A percentile compares a stretch with the other conserved stretches of the same genome.
These are phyloP conservation scores for Aspergillus unguis DNA, from an alignment of 2,329 filamentous ascomycete genomes.

Conservation along the genomic window DNA sequence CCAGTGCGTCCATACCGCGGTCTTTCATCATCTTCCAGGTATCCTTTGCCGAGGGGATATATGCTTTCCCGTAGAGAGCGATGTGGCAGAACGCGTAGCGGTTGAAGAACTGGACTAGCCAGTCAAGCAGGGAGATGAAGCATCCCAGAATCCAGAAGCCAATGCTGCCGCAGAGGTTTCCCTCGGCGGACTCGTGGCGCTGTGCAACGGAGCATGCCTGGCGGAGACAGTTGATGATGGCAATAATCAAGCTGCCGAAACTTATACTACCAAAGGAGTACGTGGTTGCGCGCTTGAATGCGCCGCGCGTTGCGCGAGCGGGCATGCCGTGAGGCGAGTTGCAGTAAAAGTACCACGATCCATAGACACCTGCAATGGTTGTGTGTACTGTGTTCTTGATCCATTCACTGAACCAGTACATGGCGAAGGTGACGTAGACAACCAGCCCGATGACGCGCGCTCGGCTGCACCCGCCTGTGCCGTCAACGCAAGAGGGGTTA, in stretches of 20 bases:
- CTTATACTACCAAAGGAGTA: conserved; percentile 92
- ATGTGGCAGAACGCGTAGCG: conserved; percentile 92
- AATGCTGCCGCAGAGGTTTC: conserved; percentile 65
- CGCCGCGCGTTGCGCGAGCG: conserved; percentile 75
- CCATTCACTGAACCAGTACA: conserved; percentile 92
- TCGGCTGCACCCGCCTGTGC: conserved; percentile 57
- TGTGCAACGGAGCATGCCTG: conserved; percentile 78
- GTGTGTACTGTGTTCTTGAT: conserved; percentile 91
- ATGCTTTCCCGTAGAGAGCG: conserved; percentile 85
- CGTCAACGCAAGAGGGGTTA: conserved; percentile 56
- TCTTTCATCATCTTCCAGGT: conserved; percentile 91
- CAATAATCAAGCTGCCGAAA: conserved; percentile 79
- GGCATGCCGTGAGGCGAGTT: conserved; percentile 63
- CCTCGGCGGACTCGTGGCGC: conserved; percentile 60
- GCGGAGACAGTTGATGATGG: conserved; percentile 79
- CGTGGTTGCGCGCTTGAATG: conserved; percentile 75
- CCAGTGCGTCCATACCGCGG: conserved; percentile 82
- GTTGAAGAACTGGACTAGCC: conserved; percentile 86
- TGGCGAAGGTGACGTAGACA: conserved; percentile 84
- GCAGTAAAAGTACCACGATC: conserved; percentile 84
- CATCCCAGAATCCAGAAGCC: conserved; percentile 74
- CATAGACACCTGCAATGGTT: conserved; percentile 83
- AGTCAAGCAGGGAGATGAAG: conserved; percentile 73
- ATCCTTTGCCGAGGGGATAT: conserved; percentile 80
- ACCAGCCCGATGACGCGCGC: conserved; percentile 80